Evolutionary conservation across 2,329 filamentous ascomycete genomes (phyloP), one percentile per base, ranked within the genome.

Genomic region (Teratosphaeria nubilosa): DNA sequence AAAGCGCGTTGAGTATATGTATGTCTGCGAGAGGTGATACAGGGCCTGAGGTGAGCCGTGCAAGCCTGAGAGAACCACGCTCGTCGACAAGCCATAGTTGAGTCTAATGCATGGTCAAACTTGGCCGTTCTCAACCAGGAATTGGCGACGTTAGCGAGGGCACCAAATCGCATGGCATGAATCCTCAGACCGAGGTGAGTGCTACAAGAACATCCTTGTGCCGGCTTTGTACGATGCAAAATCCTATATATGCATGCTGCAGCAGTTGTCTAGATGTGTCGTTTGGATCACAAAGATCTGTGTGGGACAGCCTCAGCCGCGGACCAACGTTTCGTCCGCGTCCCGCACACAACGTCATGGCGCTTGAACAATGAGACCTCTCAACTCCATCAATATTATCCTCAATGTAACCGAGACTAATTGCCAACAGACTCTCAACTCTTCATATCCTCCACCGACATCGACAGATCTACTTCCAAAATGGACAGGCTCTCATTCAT

Each of bases 401-500:
- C 34, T 13, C 3, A 37, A 37, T 37, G 1, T 37, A 37, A 37
- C 1, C 7, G 27, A 37, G 11, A 3, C 34, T 37, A 13, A 37
- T 37, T 37, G 11, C 34, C 11, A 16, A 10, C 11, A 37, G 27
- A 1, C 27, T 3, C 7, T 30, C 5, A 9, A 37, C n/a, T 37
- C 34, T 1, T 37, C 5, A 37, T 4, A 41, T 16, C 34, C 13
- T 41, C 41, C 16, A 48, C 20, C 5, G 20, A 48, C n/a, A n/a
- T 48, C n/a, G 16, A 22, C 20, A 48, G 2, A 48, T 5, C 41
- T 7, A 7, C 4, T 11, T 24, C 5, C 41, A 48, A 6, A 20
- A 48, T 48, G 41, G 41, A 48, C 41, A 48, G n/a, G n/a, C 20
- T 48, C 16, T 20, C 3, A 10, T 51, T 48, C 30, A 25, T 68